A percentile compares a stretch with the other conserved stretches of the same genome.
These are phyloP conservation scores for Podaxis sp. DNA, from an alignment of 768 basidiomycete species.

Conservation along the genomic window DNA sequence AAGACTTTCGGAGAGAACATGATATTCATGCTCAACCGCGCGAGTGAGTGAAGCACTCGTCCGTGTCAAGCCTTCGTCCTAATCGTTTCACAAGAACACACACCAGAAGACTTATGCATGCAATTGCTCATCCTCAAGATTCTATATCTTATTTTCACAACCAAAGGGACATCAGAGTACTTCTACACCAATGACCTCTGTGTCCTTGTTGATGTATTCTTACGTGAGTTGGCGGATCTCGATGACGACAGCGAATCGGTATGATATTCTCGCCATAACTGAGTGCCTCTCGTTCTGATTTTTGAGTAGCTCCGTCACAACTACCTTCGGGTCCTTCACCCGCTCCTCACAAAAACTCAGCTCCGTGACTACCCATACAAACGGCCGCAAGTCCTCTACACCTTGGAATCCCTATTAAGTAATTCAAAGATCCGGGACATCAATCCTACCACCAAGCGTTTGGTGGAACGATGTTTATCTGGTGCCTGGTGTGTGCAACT, in stretches of 20 bases:
- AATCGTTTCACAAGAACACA: slow-evolving; percentile 53
- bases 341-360: slow-evolving; percentile 93
- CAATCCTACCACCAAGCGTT: slow-evolving; percentile 82
- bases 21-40: slow-evolving; percentile 98
- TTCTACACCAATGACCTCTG: slow-evolving; percentile 98
- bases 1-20: slow-evolving; percentile 98
- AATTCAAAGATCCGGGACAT: slow-evolving; percentile 79
- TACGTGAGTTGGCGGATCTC: slow-evolving; percentile 89
- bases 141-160: slow-evolving; percentile 93
- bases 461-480: slow-evolving; percentile 87
- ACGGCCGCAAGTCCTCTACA: slow-evolving; percentile 81
- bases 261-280: slow-evolving; percentile 28
- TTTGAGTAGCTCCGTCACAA: slow-evolving; percentile 80
- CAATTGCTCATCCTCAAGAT: slow-evolving; percentile 93
- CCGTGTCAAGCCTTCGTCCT: not conserved
- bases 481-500: slow-evolving; percentile 86
- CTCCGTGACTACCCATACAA: slow-evolving; percentile 86
- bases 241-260: slow-evolving; percentile 95
- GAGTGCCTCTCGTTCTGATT: slow-evolving; percentile 9
- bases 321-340: slow-evolving; percentile 94
- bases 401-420: slow-evolving; percentile 75
- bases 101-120: slow-evolving; percentile 91
- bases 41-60: slow-evolving; percentile 55
- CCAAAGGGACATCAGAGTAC: slow-evolving; percentile 88
- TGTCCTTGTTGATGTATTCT: slow-evolving; percentile 95